Evolutionary conservation across 2,329 filamentous ascomycete genomes (phyloP).

Genomic region (Grosmannia clavigera): DNA sequence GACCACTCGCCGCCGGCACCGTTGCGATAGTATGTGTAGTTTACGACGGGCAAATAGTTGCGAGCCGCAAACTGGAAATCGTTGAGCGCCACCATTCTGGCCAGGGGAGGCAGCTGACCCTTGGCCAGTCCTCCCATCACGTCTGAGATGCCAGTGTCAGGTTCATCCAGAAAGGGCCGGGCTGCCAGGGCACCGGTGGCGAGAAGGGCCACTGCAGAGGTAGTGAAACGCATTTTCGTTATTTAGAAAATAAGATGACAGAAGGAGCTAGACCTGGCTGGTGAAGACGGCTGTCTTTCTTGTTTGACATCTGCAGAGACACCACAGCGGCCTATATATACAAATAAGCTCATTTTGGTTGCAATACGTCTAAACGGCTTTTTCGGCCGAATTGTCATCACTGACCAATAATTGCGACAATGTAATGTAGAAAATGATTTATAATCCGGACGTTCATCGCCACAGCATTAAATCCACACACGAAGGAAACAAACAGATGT

Average conservation of each 20-base stretch:
- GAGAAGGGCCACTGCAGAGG: slow-evolving; percentile 25
- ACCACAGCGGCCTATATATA: too few relatives aligned
- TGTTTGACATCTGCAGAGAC: too few relatives aligned
- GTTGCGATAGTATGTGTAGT: slow-evolving; percentile 38
- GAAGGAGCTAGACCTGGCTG: background rate
- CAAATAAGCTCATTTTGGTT: too few relatives aligned
- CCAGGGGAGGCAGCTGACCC: background rate
- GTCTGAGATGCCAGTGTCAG: slow-evolving; percentile 32
- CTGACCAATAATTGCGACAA: too few relatives aligned
- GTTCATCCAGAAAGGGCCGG: slow-evolving; percentile 30
- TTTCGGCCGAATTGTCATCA: too few relatives aligned
- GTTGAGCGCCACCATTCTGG: slow-evolving; percentile 32
- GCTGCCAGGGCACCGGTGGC: slow-evolving; percentile 27
- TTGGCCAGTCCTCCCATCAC: slow-evolving; percentile 16
- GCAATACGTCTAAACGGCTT: too few relatives aligned
- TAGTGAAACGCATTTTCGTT: slow-evolving; percentile 22
- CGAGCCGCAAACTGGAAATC: slow-evolving; percentile 23
- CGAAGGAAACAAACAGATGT: too few relatives aligned
- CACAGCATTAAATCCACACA: too few relatives aligned
- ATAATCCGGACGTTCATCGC: too few relatives aligned
- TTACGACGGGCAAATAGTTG: slow-evolving; percentile 64
- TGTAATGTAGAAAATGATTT: too few relatives aligned
- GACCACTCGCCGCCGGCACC: slow-evolving; percentile 43
- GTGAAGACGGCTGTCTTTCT: too few relatives aligned
- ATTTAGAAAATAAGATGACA: background rate